Evolutionary conservation across 768 basidiomycete genomes (phyloP).

Genomic region (Gymnopilus dilepis): DNA sequence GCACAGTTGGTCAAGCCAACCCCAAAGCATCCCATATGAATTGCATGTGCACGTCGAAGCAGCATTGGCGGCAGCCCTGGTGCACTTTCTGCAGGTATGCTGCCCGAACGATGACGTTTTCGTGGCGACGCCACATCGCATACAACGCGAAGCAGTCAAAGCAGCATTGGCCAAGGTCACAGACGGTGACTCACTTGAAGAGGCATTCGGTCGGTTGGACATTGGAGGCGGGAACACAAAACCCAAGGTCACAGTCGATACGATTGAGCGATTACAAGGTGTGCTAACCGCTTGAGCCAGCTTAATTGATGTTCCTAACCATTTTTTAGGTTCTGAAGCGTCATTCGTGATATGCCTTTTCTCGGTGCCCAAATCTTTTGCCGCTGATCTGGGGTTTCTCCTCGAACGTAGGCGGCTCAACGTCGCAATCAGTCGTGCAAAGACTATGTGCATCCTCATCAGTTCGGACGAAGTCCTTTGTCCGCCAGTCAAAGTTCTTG

Average conservation of each 20-base stretch:
- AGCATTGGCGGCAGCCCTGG: slow-evolving; percentile 48
- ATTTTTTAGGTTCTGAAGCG: slow-evolving; percentile 51
- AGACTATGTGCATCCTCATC: slow-evolving; percentile 54
- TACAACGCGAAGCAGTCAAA: slow-evolving; percentile 57
- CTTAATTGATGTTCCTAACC: background rate
- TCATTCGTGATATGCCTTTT: slow-evolving; percentile 59
- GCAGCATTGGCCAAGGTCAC: slow-evolving; percentile 37
- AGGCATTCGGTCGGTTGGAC: slow-evolving; percentile 21
- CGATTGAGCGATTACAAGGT: slow-evolving; percentile 58
- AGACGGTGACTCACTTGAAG: slow-evolving; percentile 20
- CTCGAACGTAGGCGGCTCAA: slow-evolving; percentile 54
- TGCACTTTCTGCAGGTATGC: slow-evolving; percentile 42
- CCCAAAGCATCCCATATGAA: slow-evolving; percentile 48
- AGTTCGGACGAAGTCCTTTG: slow-evolving; percentile 48
- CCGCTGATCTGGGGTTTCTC: slow-evolving; percentile 46
- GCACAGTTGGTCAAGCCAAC: slow-evolving; percentile 34
- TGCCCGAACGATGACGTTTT: slow-evolving; percentile 51
- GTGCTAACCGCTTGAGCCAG: slow-evolving; percentile 6
- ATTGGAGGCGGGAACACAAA: slow-evolving; percentile 12
- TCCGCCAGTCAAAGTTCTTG: slow-evolving; percentile 49
- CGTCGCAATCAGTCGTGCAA: slow-evolving; percentile 58
- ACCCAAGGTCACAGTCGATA: slow-evolving; percentile 49
- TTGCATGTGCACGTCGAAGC: slow-evolving; percentile 54
- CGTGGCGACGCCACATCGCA: slow-evolving; percentile 56
- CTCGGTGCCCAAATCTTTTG: slow-evolving; percentile 45